Conservation (phyloP, 805 yeast genomes). For the Millerozyma miso region DNA sequence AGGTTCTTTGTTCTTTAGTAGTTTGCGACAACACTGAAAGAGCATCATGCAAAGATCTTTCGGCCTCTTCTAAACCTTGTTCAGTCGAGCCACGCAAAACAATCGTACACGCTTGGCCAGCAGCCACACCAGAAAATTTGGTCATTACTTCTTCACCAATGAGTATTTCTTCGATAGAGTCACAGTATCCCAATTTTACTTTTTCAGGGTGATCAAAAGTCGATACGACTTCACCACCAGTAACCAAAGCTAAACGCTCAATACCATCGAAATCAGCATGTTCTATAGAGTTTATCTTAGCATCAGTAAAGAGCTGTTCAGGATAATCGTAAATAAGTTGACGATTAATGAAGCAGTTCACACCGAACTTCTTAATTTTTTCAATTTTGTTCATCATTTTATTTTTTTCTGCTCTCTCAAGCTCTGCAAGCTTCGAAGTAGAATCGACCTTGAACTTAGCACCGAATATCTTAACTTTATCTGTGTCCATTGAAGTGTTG, state of each 20-base stretch:
- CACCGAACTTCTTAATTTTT: slow-evolving; percentile 81
- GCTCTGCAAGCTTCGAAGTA: slow-evolving; percentile 87
- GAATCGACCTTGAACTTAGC: slow-evolving; percentile 97
- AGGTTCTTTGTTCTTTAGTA: slow-evolving; percentile 85
- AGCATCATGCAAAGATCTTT: slow-evolving; percentile 80
- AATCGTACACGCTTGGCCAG: slow-evolving; percentile 94
- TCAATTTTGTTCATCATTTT: slow-evolving; percentile 90
- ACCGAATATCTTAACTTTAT: slow-evolving; percentile 95
- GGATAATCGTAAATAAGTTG: slow-evolving; percentile 98
- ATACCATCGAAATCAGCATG: slow-evolving; percentile 99
- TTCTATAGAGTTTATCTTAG: slow-evolving; percentile 86
- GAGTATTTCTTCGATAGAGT: slow-evolving; percentile 81
- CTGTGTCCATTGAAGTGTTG: slow-evolving; percentile 95
- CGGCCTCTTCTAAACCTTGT: slow-evolving; percentile 46
- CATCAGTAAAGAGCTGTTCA: slow-evolving; percentile 87
- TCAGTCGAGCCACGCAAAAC: slow-evolving; percentile 66
- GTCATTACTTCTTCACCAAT: slow-evolving; percentile 91
- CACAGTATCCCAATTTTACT: slow-evolving; percentile 85
- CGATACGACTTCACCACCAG: slow-evolving; percentile 97
- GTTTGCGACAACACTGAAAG: slow-evolving; percentile 93
- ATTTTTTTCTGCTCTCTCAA: slow-evolving; percentile 89
- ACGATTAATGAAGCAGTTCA: slow-evolving; percentile 89
- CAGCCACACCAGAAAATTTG: slow-evolving; percentile 91
- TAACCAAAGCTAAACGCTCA: slow-evolving; percentile 91
- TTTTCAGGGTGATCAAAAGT: slow-evolving; percentile 90